A percentile compares a stretch with the other conserved stretches of the same genome.
Evolutionary conservation across 2,329 filamentous ascomycete genomes (phyloP).

Genomic region (Trichophyton equinum): DNA sequence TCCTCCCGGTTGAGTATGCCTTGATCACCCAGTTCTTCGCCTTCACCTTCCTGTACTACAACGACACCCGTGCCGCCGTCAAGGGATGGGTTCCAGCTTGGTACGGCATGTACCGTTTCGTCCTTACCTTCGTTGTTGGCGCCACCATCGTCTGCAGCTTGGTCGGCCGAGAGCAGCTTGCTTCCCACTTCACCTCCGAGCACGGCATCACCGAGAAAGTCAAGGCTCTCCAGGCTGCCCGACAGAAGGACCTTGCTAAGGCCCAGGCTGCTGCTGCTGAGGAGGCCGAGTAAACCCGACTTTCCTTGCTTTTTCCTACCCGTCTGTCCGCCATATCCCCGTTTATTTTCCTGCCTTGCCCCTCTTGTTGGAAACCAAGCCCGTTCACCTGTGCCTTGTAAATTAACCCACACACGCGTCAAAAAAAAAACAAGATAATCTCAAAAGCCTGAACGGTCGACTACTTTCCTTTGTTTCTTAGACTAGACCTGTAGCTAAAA

Average conservation of each 20-base stretch:
- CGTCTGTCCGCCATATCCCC: neutral
- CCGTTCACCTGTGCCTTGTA: constrained; percentile 3
- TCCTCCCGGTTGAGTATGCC: constrained; percentile 73
- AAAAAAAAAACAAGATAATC: neutral
- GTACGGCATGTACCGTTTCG: constrained; percentile 84
- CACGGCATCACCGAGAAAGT: constrained; percentile 39
- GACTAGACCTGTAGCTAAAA: neutral
- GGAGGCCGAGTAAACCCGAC: constrained; percentile 12
- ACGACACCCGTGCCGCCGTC: constrained; percentile 59
- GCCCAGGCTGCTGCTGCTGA: constrained; percentile 18
- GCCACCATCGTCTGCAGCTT: constrained; percentile 67
- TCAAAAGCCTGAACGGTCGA: neutral
- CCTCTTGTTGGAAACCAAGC: neutral
- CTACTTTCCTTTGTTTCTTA: constrained; percentile 1
- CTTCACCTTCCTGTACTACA: constrained; percentile 77
- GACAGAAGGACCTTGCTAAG: constrained; percentile 30
- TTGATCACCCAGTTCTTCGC: constrained; percentile 74
- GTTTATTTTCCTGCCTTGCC: neutral
- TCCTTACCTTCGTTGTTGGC: constrained; percentile 81
- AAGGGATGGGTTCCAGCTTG: constrained; percentile 70
- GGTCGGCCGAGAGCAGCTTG: constrained; percentile 69
- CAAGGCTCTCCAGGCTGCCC: constrained; percentile 38
- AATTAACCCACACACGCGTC: neutral
- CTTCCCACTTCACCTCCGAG: constrained; percentile 24
- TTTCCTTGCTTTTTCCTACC: neutral